These are phyloP conservation scores for Neurospora sp. DNA, from an alignment of 495 filamentous ascomycete species.

Conservation along the genomic window DNA sequence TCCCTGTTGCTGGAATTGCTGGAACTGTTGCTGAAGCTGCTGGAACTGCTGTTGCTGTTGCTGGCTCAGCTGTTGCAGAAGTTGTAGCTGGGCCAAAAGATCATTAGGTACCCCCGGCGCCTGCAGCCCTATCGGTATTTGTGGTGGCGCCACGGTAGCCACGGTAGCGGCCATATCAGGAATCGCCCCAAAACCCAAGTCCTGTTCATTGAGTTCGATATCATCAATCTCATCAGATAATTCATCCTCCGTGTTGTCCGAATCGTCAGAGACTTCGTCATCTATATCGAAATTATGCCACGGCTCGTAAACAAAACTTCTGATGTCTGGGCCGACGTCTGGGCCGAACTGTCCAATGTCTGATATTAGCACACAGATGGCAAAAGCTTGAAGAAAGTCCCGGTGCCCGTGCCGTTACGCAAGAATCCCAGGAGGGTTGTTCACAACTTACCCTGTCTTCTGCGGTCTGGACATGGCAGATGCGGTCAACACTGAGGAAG, in stretches of 20 bases:
- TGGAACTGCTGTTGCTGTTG: not conserved
- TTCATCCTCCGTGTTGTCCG: slow-evolving; percentile 8
- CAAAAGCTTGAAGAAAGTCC: not conserved
- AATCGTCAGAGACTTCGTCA: slow-evolving; percentile 8
- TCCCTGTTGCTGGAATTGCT: not conserved
- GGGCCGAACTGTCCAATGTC: slow-evolving; percentile 15
- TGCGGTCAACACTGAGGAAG: slow-evolving; percentile 6
- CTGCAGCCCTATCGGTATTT: not conserved
- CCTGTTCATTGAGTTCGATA: slow-evolving; percentile 9
- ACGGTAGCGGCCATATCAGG: no score
- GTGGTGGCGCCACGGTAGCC: not conserved
- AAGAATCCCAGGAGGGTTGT: not conserved
- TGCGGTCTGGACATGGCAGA: slow-evolving; percentile 20
- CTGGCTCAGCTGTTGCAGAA: not conserved
- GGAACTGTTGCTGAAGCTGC: not conserved
- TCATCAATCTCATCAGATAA: slow-evolving; percentile 7
- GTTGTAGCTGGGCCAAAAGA: not conserved
- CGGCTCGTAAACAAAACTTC: slow-evolving; percentile 11
- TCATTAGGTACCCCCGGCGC: not conserved
- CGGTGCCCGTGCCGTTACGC: not conserved
- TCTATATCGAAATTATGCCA: slow-evolving; percentile 9
- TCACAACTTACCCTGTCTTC: slow-evolving; percentile 18
- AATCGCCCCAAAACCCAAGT: not conserved
- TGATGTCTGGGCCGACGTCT: slow-evolving; percentile 14
- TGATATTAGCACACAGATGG: not conserved